Conservation (phyloP, 176 grass and related monocot species). For the Oryza punctata region DNA sequence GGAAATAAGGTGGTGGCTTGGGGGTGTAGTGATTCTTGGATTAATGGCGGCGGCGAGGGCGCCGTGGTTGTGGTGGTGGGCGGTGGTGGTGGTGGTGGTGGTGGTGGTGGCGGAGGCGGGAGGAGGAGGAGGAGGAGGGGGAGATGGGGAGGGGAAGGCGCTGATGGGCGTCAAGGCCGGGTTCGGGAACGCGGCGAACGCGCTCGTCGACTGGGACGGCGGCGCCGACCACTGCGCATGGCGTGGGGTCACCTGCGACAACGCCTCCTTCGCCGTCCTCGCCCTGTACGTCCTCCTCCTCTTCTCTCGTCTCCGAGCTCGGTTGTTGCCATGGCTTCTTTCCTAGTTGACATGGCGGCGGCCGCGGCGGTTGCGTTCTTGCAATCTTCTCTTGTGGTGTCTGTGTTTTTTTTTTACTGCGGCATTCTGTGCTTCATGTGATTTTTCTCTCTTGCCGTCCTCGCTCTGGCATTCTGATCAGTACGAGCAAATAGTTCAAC, state of each 20-base stretch:
- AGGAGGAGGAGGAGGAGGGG: not conserved
- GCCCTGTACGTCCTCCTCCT: constrained; percentile 50
- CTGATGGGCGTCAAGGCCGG: constrained; percentile 77
- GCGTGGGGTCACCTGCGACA: constrained; percentile 88
- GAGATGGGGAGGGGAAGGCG: constrained; percentile 49
- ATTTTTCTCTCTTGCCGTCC: not conserved
- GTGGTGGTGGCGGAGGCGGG: not conserved
- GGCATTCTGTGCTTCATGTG: constrained; percentile 1
- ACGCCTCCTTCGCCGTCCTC: constrained; percentile 63
- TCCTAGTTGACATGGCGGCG: not conserved
- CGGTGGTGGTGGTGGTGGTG: not conserved
- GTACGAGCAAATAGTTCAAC: not conserved
- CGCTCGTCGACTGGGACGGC: constrained; percentile 75
- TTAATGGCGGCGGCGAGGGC: constrained; percentile 17
- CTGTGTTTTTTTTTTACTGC: not conserved
- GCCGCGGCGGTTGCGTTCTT: not conserved
- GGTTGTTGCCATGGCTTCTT: too few relatives aligned
- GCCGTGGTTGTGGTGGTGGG: not conserved
- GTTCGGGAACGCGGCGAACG: constrained; percentile 77
- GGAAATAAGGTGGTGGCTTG: constrained; percentile 6
- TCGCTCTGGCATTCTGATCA: constrained; percentile 13
- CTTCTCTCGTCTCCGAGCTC: not conserved
- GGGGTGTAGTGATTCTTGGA: not conserved
- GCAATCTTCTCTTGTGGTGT: not conserved
- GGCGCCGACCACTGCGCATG: constrained; percentile 79